Evolutionary conservation across 306 rosid species (phyloP), one percentile per base, ranked within the genome.

Genomic region (Acacia acuminata): DNA sequence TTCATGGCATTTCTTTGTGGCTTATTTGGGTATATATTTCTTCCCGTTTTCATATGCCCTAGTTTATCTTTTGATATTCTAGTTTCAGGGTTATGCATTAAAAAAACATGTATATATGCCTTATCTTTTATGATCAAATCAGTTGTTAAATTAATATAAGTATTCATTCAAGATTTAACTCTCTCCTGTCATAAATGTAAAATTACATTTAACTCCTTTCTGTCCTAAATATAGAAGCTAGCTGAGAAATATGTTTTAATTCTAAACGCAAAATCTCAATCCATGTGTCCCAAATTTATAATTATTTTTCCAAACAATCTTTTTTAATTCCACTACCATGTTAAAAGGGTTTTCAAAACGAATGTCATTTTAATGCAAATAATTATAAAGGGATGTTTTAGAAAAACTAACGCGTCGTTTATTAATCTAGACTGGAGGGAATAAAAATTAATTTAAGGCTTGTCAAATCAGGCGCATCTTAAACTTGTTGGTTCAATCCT

Each of bases 1-100:
- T 71, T 63, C 40, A 77, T 81, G 84, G 82, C 81, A 58, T 90
- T 90, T 83, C 48, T 89, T 4, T 84, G 89, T 81, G 97, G 92
- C 19, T 79, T 91, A 30, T 88, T 90, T 74, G 97, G 97, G 98
- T 92, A 82, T 44, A 44, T 71, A 3, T 44, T 6, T 24, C 20
- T 71, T 7, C n/a, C 75, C 51, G 19, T 19, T 38, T 20, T 19
- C 40, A 63, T 13, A 63, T 13, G 9, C 12, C 17, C 38, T 63
- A 27, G 40, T 25, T 63, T 61, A 8, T 22, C 14, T 4, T 27
- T 63, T 27, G 68, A 27, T 13, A 63, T 64, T 64, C 19, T 64
- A 64, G 42, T 30, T 64, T 7, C 14, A 30, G n/a, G 38, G 10
- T 14, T 5, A 5, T 36, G 1, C 10, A 14, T 4, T 15, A 27